These are phyloP conservation scores for Phytophthora kernoviae DNA, from an alignment of 352 stramenopile genomes.

Conservation along the genomic window DNA sequence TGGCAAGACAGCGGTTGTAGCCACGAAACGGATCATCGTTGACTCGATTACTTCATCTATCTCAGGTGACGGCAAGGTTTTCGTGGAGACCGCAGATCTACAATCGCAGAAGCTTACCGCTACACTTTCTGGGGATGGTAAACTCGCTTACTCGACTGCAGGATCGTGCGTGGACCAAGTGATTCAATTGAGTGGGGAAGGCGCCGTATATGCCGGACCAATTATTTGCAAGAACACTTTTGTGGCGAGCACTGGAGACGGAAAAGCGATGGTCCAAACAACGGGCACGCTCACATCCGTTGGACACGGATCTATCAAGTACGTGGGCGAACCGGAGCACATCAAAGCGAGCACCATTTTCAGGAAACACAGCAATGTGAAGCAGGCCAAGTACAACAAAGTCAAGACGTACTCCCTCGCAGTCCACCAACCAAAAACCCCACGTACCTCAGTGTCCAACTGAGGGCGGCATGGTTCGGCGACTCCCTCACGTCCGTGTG, in stretches of 20 bases:
- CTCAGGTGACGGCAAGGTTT: constrained; percentile 30
- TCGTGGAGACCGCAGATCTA: constrained; percentile 26
- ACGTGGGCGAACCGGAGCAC: constrained; percentile 32
- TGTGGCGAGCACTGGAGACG: constrained; percentile 23
- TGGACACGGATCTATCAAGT: constrained; percentile 32
- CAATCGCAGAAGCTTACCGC: constrained; percentile 17
- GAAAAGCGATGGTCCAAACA: constrained; percentile 31
- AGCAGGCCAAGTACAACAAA: constrained; percentile 32
- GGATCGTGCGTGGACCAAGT: constrained; percentile 23
- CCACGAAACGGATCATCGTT: constrained; percentile 15
- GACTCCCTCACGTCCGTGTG: constrained; percentile 26
- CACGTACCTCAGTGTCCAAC: constrained; percentile 21
- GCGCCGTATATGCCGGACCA: constrained; percentile 24
- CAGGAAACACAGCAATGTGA: constrained; percentile 34
- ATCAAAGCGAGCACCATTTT: constrained; percentile 27
- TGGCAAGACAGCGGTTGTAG: constrained; percentile 16
- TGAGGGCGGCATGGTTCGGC: constrained; percentile 27
- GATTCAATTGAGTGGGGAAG: constrained; percentile 27
- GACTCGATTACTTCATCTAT: constrained; percentile 17
- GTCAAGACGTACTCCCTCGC: constrained; percentile 22
- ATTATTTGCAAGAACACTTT: constrained; percentile 29
- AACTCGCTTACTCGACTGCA: constrained; percentile 24
- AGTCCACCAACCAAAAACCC: constrained; percentile 13
- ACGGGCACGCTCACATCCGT: constrained; percentile 29
- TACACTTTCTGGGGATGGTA: constrained; percentile 23